Evolutionary conservation across 2,329 filamentous ascomycete species (phyloP), one percentile per base, ranked within the genome.

Genomic region (Colletotrichum salicis): DNA sequence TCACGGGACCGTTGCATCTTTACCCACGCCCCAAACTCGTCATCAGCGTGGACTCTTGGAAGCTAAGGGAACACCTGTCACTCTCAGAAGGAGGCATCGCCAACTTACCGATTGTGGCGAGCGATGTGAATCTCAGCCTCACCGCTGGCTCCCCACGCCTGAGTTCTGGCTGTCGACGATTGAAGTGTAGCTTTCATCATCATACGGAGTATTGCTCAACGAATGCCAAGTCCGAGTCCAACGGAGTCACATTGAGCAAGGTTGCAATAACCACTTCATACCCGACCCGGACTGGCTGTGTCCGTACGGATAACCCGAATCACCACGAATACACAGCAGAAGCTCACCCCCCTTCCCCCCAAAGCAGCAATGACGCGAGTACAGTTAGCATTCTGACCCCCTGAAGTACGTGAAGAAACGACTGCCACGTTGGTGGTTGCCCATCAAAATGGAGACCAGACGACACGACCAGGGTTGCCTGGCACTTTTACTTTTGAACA

Each of bases 371-470:
- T 51, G 57, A 41, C 52, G 52, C 41, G 48, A 41, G 10, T 61
- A 48, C 48, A 33, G 56, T 22, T 48, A n/a, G 29, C 56, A 67
- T 41, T 48, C 37, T 52, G 56, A 48, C 41, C 37, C 19, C 13
- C 33, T 24, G 67, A 51, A 33, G 35, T 48, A 41, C 52, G 27
- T 52, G 55, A n/a, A 62, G 35, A 19, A 45, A 57, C 58, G 64
- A 64, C 59, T 69, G 69, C 69, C 65, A 69, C 69, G 59, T 64
- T 69, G 69, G 37, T 64, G 51, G 62, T 41, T 63, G 41, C 68
- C 68, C 55, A 55, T 71, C 54, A 59, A 59, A 69, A 63, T 69
- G 64, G 64, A 63, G 52, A 64, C 55, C 22, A 19, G 15, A 48
- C 41, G 33, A 35, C 33, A 67, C 31, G 11, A 45, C 58, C 54